Evolutionary conservation across 2,329 filamentous ascomycete species (phyloP), one percentile per base, ranked within the genome.

Genomic region (Fusarium drepaniforme): DNA sequence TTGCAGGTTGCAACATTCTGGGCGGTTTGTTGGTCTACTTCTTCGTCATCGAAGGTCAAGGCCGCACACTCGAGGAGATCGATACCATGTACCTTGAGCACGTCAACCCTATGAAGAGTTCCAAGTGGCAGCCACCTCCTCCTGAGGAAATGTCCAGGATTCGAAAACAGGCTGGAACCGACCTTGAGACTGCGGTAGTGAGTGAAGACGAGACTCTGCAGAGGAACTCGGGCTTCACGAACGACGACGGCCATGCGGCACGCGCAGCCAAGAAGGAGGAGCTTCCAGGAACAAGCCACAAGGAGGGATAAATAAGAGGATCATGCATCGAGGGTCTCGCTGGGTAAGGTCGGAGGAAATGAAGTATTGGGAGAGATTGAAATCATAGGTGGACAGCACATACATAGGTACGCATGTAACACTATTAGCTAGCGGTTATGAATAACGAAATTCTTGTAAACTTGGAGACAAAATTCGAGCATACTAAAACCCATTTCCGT

Each of bases 41-140:
- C 83, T 95, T 95, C 81, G 89, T 95, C 63, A 90, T 93, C 66
- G 93, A 96, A 81, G 91, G 90, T 56, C 91, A 93, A 79, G 93
- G 92, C 63, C 89, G 93, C 8, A 92, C 90, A 0, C 87, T 96
- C 2, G 94, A 96, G 83, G 93, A 96, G 81, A 93, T 96, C 66
- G 94, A 96, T 77, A 92, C 91, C 58, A 93, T 94, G 92, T 95
- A 95, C 75, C 86, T 94, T 40, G 85, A 92, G 60, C 84, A 85
- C 30, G 91, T 94, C 21, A 89, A 85, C 74, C 91, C 93, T 0
- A 90, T 89, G 84, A 89, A 90, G 85, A 92, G 90, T 76, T 80
- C 84, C 56, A 84, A 87, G 71, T 93, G 89, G 89, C 75, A 83
- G 7, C 80, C 86, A 0, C 86, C 86, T 0, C 80, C 84, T 2